A percentile compares a stretch with the other conserved stretches of the same genome.
Evolutionary conservation across 192 early-diverging fungal genomes (phyloP).

Genomic region (Lobosporangium transversale): DNA sequence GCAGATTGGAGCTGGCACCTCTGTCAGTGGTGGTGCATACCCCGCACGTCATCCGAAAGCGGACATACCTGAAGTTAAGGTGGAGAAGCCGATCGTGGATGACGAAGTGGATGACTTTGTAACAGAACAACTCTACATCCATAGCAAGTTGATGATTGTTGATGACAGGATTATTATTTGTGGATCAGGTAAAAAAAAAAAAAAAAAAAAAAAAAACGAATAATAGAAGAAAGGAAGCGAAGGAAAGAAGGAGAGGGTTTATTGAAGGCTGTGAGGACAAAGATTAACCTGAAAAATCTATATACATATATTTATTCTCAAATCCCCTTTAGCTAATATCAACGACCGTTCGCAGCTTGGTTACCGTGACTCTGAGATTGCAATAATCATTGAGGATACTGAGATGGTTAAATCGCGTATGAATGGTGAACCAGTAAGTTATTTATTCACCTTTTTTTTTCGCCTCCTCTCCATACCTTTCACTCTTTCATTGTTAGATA

Average conservation of each 20-base stretch:
- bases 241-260: not conserved
- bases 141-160: conserved; percentile 88
- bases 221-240: not conserved
- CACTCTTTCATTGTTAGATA: not conserved
- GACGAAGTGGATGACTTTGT: conserved; percentile 60
- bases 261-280: too few species aligned
- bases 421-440: conserved; percentile 66
- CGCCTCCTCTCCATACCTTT: too few species aligned
- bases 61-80: not conserved
- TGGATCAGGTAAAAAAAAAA: conserved; percentile 66
- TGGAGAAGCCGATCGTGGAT: conserved; percentile 15
- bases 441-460: not conserved
- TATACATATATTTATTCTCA: too few species aligned
- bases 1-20: not conserved
- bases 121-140: conserved; percentile 87
- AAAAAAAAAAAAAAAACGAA: too few species aligned
- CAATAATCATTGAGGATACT: conserved; percentile 84
- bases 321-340: conserved; percentile 87
- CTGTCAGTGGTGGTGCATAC: too few species aligned
- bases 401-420: conserved; percentile 72
- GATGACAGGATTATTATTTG: conserved; percentile 86
- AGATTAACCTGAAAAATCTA: too few species aligned
- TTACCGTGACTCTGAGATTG: conserved; percentile 89
- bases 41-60: conserved; percentile 1
- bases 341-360: conserved; percentile 90